phyloP scores from a whole-genome alignment of 1,284 basidiomycete species.

The Sporisorium graminicola region DNA sequence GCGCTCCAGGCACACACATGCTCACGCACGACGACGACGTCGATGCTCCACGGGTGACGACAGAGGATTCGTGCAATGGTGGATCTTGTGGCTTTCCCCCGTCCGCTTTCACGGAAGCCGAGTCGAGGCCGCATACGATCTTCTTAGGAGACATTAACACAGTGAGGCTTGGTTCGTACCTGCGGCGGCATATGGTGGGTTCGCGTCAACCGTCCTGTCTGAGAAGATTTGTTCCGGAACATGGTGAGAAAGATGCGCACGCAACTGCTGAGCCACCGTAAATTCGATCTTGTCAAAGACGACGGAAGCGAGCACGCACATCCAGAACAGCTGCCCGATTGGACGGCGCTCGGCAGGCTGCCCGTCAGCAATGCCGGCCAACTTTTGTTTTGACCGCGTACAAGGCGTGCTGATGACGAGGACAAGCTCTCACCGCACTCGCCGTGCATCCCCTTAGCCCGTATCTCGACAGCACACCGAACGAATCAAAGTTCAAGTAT shows the following conservation, averaged over 20 bases:
- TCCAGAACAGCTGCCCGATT: not conserved
- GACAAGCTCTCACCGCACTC: not conserved
- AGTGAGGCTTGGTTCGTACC: conserved; percentile 13
- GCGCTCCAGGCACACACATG: not conserved
- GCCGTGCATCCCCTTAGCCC: not conserved
- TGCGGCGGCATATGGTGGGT: conserved; percentile 20
- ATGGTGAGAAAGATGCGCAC: not conserved
- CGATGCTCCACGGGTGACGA: not conserved
- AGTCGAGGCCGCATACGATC: not conserved
- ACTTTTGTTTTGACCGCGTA: not conserved
- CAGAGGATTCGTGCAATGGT: not conserved
- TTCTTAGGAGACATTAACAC: not conserved
- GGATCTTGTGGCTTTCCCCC: not conserved
- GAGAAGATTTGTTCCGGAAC: not conserved
- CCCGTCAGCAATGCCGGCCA: not conserved
- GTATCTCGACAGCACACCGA: not conserved
- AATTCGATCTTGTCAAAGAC: not conserved
- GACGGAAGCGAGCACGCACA: conserved; percentile 4
- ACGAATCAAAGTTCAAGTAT: not conserved
- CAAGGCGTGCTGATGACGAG: not conserved
- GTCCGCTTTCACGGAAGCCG: conserved; percentile 7
- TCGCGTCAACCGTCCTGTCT: too few relatives aligned
- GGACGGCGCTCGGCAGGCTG: not conserved
- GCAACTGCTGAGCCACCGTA: conserved; percentile 25
- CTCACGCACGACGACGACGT: not conserved